Evolutionary conservation across 805 yeast species (phyloP), one percentile per base, ranked within the genome.

Genomic region (Scheffersomyces spartinae): DNA sequence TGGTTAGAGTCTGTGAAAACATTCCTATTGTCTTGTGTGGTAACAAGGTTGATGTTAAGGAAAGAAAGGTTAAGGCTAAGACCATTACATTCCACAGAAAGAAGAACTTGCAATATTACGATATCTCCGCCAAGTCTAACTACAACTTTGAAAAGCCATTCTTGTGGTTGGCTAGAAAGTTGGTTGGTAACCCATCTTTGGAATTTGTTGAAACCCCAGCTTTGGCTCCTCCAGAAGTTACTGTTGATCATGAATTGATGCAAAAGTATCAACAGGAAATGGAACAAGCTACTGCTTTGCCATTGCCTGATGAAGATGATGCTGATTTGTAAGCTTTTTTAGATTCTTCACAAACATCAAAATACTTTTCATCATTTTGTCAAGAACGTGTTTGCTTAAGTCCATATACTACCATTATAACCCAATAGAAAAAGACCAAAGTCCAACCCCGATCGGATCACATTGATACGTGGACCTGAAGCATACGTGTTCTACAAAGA

Each of bases 41-140:
- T 68, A 91, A 91, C 81, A 91, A 91, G 70, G 99, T 91, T 47
- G 99, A 91, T 61, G 98, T 91, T 45, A 91, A 91, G 74, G 99
- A 91, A 72, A 82, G 99, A 67, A 91, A 91, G 69, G 99, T 91
- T 53, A 91, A 91, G 75, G 99, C 99, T 47, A 91, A 91, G 75
- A 83, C 96, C 55, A 91, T 91, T 71, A 91, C 99, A 45, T 91
- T 91, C 95, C 99, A 91, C 84, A 82, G 99, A 76, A 91, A 91
- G 93, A 91, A 91, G 78, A 91, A 91, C 72, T 74, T 91, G 62
- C 99, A 91, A 69, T 91, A 91, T 71, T 91, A 91, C 71, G 99
- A 91, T 65, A 91, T 91, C 58, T 88, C 97, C 34, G 99, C 99
- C 61, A 91, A 91, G 71, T 91, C 98, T 41, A 91, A 91, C 74